Conservation (phyloP, 768 basidiomycete species). For the Auriscalpium microsporum region DNA sequence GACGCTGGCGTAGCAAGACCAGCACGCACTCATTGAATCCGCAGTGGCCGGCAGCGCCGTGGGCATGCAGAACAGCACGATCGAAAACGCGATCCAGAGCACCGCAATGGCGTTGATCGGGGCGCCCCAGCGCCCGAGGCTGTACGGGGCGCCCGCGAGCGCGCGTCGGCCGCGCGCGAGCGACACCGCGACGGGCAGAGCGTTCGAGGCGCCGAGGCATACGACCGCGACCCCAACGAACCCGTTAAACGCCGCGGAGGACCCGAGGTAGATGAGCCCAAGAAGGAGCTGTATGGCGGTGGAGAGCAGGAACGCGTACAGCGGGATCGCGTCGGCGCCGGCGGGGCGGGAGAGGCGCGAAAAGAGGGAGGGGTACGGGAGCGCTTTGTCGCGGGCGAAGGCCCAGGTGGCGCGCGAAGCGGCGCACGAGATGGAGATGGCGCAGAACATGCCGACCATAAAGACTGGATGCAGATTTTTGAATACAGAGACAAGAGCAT, state of each 20-base stretch:
- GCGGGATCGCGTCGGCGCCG: constrained; percentile 38
- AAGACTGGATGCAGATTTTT: constrained; percentile 30
- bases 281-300: constrained; percentile 49
- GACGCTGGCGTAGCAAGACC: not conserved
- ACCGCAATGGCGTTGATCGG: constrained; percentile 44
- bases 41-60: constrained; percentile 47
- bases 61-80: constrained; percentile 64
- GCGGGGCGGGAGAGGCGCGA: constrained; percentile 31
- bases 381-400: constrained; percentile 59
- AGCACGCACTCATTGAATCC: constrained; percentile 38
- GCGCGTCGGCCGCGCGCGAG: constrained; percentile 33
- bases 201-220: constrained; percentile 56
- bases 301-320: constrained; percentile 54
- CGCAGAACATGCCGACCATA: constrained; percentile 50
- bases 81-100: constrained; percentile 52
- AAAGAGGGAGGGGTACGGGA: constrained; percentile 46
- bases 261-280: constrained; percentile 56
- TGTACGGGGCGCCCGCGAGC: constrained; percentile 38
- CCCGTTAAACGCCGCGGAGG: constrained; percentile 56
- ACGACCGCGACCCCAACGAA: constrained; percentile 62
- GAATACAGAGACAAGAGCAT: too few species aligned
- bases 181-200: constrained; percentile 51
- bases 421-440: constrained; percentile 57
- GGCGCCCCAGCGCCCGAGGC: constrained; percentile 36
- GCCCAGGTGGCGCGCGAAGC: constrained; percentile 66